Conservation (phyloP, 2,329 filamentous ascomycete species). For the Phyllachora maydis region DNA sequence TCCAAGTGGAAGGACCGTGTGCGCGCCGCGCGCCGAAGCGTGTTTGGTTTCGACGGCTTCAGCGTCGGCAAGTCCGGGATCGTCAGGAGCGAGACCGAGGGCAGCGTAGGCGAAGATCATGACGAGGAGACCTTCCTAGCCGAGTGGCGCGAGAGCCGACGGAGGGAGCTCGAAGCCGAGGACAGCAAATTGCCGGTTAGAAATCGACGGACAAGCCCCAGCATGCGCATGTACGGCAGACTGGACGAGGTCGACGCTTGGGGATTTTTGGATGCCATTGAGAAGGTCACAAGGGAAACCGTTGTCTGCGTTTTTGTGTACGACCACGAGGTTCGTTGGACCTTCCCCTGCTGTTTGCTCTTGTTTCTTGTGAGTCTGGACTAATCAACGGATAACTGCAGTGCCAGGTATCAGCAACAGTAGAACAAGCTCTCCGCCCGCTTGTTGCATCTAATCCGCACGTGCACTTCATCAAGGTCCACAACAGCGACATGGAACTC, state of each 20-base stretch:
- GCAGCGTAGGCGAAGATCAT: conserved; percentile 26
- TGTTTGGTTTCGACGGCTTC: too few species aligned
- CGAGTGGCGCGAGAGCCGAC: conserved; percentile 64
- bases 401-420: conserved; percentile 59
- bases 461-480: conserved; percentile 75
- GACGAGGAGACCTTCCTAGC: conserved; percentile 68
- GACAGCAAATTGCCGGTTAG: conserved; percentile 24
- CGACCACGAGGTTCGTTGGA: conserved; percentile 60
- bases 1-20: conserved; percentile 31
- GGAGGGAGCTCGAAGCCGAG: conserved; percentile 55
- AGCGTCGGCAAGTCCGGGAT: conserved; percentile 12
- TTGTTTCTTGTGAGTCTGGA: not conserved
- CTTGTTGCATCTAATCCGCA: conserved; percentile 51
- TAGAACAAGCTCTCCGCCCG: conserved; percentile 58
- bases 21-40: conserved; percentile 29
- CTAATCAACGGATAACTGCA: conserved; percentile 18
- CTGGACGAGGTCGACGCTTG: conserved; percentile 72
- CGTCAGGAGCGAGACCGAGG: conserved; percentile 10
- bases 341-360: conserved; percentile 1
- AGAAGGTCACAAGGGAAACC: conserved; percentile 65
- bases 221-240: conserved; percentile 55
- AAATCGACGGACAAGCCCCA: conserved; percentile 54
- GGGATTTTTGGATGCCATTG: conserved; percentile 90
- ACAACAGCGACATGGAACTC: conserved; percentile 86
- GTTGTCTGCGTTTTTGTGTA: conserved; percentile 87